A percentile compares a stretch with the other conserved stretches of the same genome.
phyloP scores from a whole-genome alignment of 1,284 basidiomycete species.

The Rhodotorula sp. region DNA sequence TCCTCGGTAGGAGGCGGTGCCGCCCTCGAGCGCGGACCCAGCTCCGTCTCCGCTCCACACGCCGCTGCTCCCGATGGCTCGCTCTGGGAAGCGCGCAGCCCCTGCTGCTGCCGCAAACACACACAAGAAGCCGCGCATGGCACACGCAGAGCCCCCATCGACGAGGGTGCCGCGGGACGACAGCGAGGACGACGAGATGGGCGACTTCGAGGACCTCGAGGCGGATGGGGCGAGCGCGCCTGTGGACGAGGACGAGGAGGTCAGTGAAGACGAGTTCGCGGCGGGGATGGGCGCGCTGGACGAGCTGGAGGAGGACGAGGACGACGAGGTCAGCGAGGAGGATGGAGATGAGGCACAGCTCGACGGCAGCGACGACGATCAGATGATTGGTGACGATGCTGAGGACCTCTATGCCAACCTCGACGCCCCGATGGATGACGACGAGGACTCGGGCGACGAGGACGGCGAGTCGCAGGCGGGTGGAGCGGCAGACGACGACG shows the following conservation, averaged over 20 bases:
- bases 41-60: background rate
- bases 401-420: constrained; percentile 42
- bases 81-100: background rate
- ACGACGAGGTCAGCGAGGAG: constrained; percentile 33
- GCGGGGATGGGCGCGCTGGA: background rate
- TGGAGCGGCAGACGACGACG: constrained; percentile 29
- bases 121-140: constrained; percentile 15
- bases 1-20: background rate
- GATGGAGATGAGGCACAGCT: constrained; percentile 44
- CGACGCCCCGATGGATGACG: constrained; percentile 45
- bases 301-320: background rate
- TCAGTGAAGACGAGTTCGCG: constrained; percentile 7
- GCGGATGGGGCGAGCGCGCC: background rate
- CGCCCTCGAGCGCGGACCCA: background rate
- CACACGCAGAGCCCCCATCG: background rate
- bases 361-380: constrained; percentile 34
- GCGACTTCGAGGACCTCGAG: constrained; percentile 39
- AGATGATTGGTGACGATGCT: constrained; percentile 41
- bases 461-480: constrained; percentile 43
- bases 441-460: constrained; percentile 20
- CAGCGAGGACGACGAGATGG: background rate
- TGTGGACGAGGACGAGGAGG: constrained; percentile 14
- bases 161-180: background rate
- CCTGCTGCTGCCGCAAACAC: background rate
- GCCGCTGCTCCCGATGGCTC: constrained; percentile 3